phyloP scores from a whole-genome alignment of 164 flowering plant genomes.

The Dillenia suffruticosa region DNA sequence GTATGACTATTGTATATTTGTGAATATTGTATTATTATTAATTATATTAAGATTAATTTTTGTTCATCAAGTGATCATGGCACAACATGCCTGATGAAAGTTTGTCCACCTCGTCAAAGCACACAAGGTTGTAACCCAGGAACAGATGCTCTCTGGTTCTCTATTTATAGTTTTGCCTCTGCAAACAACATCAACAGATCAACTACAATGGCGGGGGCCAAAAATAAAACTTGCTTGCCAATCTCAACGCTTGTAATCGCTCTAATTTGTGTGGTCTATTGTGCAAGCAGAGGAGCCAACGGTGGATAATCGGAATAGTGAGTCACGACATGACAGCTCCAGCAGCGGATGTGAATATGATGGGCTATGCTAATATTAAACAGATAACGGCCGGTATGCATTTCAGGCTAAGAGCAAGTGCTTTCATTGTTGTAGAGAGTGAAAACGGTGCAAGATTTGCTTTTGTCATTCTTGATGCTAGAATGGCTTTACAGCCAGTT shows the following conservation, averaged over 20 bases:
- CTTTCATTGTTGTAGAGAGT: constrained; percentile 48
- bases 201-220: constrained; percentile 4
- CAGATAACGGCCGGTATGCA: constrained; percentile 50
- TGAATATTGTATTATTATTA: too few species aligned
- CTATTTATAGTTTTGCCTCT: too few species aligned
- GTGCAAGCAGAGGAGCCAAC: background rate
- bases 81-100: too few species aligned
- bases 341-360: constrained; percentile 68
- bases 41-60: too few species aligned
- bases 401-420: constrained; percentile 53
- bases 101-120: too few species aligned
- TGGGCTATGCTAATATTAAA: constrained; percentile 60
- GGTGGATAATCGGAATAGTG: constrained; percentile 61
- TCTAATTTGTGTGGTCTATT: background rate
- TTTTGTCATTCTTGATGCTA: constrained; percentile 69
- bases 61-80: too few species aligned
- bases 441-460: constrained; percentile 38
- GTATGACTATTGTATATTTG: too few species aligned
- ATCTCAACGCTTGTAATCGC: constrained; percentile 1
- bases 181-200: too few species aligned
- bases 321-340: constrained; percentile 86
- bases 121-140: too few species aligned
- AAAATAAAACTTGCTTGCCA: background rate
- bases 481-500: constrained; percentile 74
- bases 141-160: too few species aligned